Base-by-base conservation (phyloP, 2,329 filamentous ascomycete species). In the Stemphylium beticola region DNA sequence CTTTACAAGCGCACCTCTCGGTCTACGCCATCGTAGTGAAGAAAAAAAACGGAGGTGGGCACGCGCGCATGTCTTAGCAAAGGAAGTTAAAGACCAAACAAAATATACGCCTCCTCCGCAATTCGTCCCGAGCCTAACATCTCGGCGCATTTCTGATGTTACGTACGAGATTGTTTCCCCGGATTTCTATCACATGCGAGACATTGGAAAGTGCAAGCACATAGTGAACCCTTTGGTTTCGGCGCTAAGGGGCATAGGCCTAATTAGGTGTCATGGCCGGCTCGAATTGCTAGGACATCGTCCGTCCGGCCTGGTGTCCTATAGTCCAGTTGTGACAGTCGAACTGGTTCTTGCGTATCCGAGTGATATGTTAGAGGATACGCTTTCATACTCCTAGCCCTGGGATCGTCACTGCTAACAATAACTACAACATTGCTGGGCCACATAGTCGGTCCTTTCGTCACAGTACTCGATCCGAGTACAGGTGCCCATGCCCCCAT, bases 141-240 rank as follows among this genome's bases (percentile, higher is more conserved):
- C 31, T 26, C 42, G 20, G 26, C 37, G 37, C 18, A 40, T 11
- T 11, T n/a, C 14, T 18, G 9, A 14, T 33, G 49, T 52, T 52
- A 52, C 49, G 49, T 52, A 52, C 49, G 26, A 47, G 34, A 46
- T 47, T 50, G 24, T 40, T 52, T 49, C 51, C 51, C 45, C 51
- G 41, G 51, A 49, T 54, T 42, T 54, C 26, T 42, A 42, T 49
- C 38, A 49, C 33, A 49, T 53, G 51, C 45, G 34, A 43, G 39
- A 53, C 45, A 42, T 38, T 32, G 40, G 26, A 38, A 15, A 18
- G 12, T 14, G 2, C 15, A 14, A 39, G 17, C 2, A 10, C 8
- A 7, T 7, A 24, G 33, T 17, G 36, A 48, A 40, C 45, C 18
- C 41, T 33, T 34, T 34, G 14, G 6, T 38, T 15, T 20, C 36